Evolutionary conservation across 192 early-diverging fungal genomes (phyloP).

Genomic region (Backusella sp.): DNA sequence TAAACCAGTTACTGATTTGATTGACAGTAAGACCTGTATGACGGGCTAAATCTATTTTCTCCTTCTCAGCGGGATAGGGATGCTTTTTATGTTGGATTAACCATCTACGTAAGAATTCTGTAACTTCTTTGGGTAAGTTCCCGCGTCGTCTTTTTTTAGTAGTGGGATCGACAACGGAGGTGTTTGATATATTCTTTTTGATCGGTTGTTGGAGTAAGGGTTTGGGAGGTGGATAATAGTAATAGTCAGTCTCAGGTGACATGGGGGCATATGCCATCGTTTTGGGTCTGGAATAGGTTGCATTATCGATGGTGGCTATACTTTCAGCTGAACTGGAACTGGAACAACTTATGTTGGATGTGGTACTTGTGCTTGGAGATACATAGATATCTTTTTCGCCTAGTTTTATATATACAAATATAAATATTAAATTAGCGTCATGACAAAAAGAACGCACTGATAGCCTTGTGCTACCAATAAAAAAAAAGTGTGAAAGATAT

Average conservation of each 20-base stretch:
- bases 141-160: conserved; percentile 37
- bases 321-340: conserved; percentile 18
- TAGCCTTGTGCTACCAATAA: not conserved
- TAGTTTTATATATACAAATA: conserved; percentile 5
- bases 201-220: conserved; percentile 2
- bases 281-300: not conserved
- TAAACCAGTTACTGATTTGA: conserved; percentile 65
- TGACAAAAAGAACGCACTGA: conserved; percentile 3
- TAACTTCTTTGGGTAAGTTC: conserved; percentile 43
- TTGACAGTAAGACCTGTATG: conserved; percentile 52
- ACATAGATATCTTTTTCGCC: conserved; percentile 7
- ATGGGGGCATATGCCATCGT: conserved; percentile 6
- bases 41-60: conserved; percentile 44
- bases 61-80: conserved; percentile 57
- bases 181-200: not conserved
- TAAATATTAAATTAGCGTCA: conserved; percentile 6
- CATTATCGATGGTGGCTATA: conserved; percentile 12
- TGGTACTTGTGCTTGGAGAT: conserved; percentile 22
- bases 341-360: conserved; percentile 13
- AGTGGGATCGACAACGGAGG: not conserved
- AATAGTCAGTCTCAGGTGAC: conserved; percentile 12
- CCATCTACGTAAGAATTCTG: conserved; percentile 48
- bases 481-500: not conserved
- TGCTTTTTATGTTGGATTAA: conserved; percentile 49
- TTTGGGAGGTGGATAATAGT: not conserved